phyloP scores from a whole-genome alignment of 306 rosid species.

The Hippophae gyantsensis region DNA sequence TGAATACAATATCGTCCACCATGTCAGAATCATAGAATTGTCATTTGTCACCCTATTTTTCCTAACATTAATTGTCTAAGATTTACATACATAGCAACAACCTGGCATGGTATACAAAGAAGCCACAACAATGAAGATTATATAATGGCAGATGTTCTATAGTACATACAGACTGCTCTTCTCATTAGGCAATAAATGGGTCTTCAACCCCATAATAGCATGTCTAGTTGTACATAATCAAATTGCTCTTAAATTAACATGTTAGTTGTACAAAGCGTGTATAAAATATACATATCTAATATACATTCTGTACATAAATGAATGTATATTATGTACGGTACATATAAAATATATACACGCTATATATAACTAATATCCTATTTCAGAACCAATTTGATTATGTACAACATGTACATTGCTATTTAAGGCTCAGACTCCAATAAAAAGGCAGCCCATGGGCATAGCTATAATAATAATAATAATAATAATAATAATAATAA shows the following conservation, averaged over 20 bases:
- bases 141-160: constrained; percentile 35
- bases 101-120: constrained; percentile 20
- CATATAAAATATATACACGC: too few relatives aligned
- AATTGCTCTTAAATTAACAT: too few relatives aligned
- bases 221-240: too few relatives aligned
- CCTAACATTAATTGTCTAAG: constrained; percentile 29
- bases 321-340: too few relatives aligned
- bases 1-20: constrained; percentile 41
- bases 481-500: constrained; percentile 54
- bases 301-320: too few relatives aligned
- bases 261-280: too few relatives aligned
- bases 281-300: too few relatives aligned
- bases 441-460: too few relatives aligned
- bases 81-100: constrained; percentile 49
- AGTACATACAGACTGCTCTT: constrained; percentile 36
- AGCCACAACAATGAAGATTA: constrained; percentile 25
- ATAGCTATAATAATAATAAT: constrained; percentile 16
- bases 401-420: too few relatives aligned
- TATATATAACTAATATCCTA: too few relatives aligned
- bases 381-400: too few relatives aligned
- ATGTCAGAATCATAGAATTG: constrained; percentile 25
- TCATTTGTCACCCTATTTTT: constrained; percentile 20
- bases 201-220: constrained; percentile 28
- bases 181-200: constrained; percentile 24
- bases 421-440: too few relatives aligned